phyloP scores from a whole-genome alignment of 73 alveolate genomes.

The Blepharisma japonicum region DNA sequence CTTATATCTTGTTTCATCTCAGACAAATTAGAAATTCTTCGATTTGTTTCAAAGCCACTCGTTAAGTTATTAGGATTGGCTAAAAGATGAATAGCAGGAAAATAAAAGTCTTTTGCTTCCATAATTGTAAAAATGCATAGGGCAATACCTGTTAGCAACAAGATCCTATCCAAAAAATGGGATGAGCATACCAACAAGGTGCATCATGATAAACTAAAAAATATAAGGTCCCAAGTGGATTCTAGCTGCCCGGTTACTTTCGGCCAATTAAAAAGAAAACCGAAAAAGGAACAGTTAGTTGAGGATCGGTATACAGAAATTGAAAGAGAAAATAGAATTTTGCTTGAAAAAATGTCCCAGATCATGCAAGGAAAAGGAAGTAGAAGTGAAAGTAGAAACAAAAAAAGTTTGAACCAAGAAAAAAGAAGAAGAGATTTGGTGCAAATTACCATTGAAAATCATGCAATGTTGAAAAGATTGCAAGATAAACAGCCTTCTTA shows the following conservation, averaged over 20 bases:
- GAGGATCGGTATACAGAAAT: slow-evolving; percentile 69
- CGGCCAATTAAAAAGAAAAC: slow-evolving; percentile 40
- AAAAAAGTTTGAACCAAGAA: slow-evolving; percentile 41
- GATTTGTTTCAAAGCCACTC: too few species aligned
- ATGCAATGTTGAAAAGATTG: slow-evolving; percentile 49
- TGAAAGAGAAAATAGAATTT: slow-evolving; percentile 62
- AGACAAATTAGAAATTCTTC: too few species aligned
- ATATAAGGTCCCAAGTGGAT: slow-evolving; percentile 44
- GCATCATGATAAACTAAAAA: slow-evolving; percentile 49
- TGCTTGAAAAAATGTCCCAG: slow-evolving; percentile 57
- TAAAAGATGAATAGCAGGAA: not conserved
- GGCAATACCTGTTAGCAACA: slow-evolving; percentile 60
- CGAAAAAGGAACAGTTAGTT: slow-evolving; percentile 50
- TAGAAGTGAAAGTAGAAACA: not conserved
- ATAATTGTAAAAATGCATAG: slow-evolving; percentile 45
- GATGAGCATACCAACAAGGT: slow-evolving; percentile 39
- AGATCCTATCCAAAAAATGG: slow-evolving; percentile 54
- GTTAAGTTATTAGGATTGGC: not conserved
- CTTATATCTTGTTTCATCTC: too few species aligned
- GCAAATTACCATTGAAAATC: slow-evolving; percentile 54
- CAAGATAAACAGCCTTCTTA: slow-evolving; percentile 46
- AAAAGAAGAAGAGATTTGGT: slow-evolving; percentile 43
- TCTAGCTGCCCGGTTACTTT: slow-evolving; percentile 43
- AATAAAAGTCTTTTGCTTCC: not conserved
- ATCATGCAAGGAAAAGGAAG: slow-evolving; percentile 37